phyloP scores from a whole-genome alignment of 768 basidiomycete genomes.

The Holtermannia corniformis region DNA sequence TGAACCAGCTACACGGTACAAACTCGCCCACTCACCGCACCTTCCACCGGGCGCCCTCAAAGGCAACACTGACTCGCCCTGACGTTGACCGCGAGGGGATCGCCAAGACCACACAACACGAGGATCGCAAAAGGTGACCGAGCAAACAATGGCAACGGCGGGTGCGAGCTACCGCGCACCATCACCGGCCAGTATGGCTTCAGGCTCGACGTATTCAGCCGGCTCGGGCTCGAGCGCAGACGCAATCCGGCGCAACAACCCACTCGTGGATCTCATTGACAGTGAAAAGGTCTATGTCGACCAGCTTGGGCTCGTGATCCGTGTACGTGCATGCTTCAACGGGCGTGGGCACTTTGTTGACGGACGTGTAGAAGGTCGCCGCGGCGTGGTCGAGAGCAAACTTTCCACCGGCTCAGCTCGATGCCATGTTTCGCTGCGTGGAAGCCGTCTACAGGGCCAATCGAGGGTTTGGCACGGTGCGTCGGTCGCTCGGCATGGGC shows the following conservation, averaged over 20 bases:
- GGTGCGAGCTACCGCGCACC: too few relatives aligned
- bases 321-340: constrained; percentile 51
- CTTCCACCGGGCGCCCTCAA: too few relatives aligned
- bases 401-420: constrained; percentile 82
- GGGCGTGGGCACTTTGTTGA: background rate
- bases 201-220: too few relatives aligned
- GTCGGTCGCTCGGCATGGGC: background rate
- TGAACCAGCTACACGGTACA: too few relatives aligned
- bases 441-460: constrained; percentile 90
- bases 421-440: constrained; percentile 86
- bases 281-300: constrained; percentile 90
- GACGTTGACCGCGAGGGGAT: too few relatives aligned
- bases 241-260: constrained; percentile 48
- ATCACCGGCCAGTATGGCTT: too few relatives aligned
- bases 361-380: constrained; percentile 66
- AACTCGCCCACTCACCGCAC: too few relatives aligned
- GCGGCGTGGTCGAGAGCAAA: constrained; percentile 95
- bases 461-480: constrained; percentile 63
- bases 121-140: background rate
- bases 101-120: background rate
- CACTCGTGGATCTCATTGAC: constrained; percentile 82
- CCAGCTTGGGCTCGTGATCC: constrained; percentile 75
- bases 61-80: too few relatives aligned
- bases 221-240: background rate
- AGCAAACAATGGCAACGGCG: background rate